Evolutionary conservation across 352 stramenopile species (phyloP), one percentile per base, ranked within the genome.

Genomic region (Pythium dissotocum): DNA sequence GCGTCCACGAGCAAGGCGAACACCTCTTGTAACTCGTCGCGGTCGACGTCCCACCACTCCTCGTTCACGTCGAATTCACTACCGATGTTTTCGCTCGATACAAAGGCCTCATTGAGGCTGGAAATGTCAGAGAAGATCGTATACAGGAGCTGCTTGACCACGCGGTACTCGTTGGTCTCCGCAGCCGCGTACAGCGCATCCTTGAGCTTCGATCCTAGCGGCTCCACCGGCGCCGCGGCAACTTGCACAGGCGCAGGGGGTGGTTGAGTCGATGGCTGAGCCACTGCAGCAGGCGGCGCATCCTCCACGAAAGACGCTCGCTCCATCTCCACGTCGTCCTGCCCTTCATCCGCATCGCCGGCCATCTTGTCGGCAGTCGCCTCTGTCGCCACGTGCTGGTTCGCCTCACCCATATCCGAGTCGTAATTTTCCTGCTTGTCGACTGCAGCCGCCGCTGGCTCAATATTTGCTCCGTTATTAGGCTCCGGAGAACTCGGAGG

Each of bases 141-240:
- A 63, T 93, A 93, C 63, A 91, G 75, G 16, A 91, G 63, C n/a
- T 63, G 70, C 72, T 89, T 91, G 10, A 85, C 81, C 14, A 74
- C 69, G 40, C 77, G 69, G 40, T 85, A 88, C 44, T 89, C 83
- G 13, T 77, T 54, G 0, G 71, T 78, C 40, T 83, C 69, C 0
- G 42, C 71, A 6, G 80, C 83, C 0, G 77, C 48, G 16, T 75
- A 72, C 36, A 91, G 59, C 7, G 76, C 77, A 12, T 75, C 63
- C 51, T 86, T 75, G 24, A 91, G 66, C 48, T 82, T 73, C 6
- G 63, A 54, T 6, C 79, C 83, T 33, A 89, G 69, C n/a, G 77
- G 38, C 48, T 58, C 61, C n/a, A 57, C 21, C 14, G 32, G 28
- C 40, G 24, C 54, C 30, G 38, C 24, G 10, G 48, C 24, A 12